phyloP scores from a whole-genome alignment of 2,329 filamentous ascomycete genomes.

The Monilinia fructigena region DNA sequence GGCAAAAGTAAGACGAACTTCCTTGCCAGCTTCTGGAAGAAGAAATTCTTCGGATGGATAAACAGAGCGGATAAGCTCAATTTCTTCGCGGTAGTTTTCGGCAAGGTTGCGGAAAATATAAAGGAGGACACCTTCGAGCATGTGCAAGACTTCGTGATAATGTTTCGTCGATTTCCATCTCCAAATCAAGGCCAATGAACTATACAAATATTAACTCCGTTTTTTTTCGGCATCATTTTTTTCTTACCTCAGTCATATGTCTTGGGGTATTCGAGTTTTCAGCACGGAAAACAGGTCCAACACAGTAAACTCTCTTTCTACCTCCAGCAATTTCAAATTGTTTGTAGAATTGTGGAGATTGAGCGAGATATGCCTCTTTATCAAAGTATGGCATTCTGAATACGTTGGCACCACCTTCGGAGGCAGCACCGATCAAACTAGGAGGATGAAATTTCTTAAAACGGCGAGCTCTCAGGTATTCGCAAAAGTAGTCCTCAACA shows the following conservation, averaged over 20 bases:
- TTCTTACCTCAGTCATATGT: slow-evolving; percentile 71
- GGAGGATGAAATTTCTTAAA: slow-evolving; percentile 88
- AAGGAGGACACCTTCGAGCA: slow-evolving; percentile 72
- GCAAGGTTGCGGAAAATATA: slow-evolving; percentile 76
- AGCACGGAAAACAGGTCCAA: slow-evolving; percentile 81
- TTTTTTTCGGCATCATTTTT: not conserved
- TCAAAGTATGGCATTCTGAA: slow-evolving; percentile 91
- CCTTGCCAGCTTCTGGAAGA: slow-evolving; percentile 70
- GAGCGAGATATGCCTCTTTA: slow-evolving; percentile 74
- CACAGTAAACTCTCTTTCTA: slow-evolving; percentile 73
- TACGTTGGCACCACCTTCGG: slow-evolving; percentile 89
- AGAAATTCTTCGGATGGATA: slow-evolving; percentile 79
- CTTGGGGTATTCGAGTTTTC: slow-evolving; percentile 82
- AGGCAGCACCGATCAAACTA: slow-evolving; percentile 83
- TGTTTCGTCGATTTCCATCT: slow-evolving; percentile 80
- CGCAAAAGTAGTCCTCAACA: slow-evolving; percentile 61
- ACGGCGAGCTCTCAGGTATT: slow-evolving; percentile 72
- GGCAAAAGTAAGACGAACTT: slow-evolving; percentile 73
- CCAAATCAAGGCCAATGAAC: slow-evolving; percentile 85
- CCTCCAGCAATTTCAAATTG: slow-evolving; percentile 81
- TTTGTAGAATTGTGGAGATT: slow-evolving; percentile 84
- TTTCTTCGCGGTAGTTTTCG: slow-evolving; percentile 62
- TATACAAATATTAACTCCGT: slow-evolving; percentile 34
- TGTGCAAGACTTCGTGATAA: slow-evolving; percentile 71
- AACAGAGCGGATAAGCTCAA: slow-evolving; percentile 67